These are phyloP conservation scores for Cutaneotrichosporon dermatis DNA, from an alignment of 1,284 basidiomycete species.

Conservation along the genomic window DNA sequence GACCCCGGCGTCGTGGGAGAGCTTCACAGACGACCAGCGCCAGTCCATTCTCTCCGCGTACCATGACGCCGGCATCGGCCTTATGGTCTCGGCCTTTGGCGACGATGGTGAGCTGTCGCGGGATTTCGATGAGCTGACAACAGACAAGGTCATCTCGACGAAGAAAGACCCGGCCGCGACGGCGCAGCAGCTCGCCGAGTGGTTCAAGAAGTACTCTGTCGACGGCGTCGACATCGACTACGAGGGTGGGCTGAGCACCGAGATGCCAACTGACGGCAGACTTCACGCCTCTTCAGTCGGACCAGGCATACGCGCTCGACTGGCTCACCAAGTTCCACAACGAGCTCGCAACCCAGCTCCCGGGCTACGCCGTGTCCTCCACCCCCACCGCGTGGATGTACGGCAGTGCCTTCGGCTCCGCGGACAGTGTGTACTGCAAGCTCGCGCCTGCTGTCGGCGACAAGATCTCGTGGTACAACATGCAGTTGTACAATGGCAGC, in stretches of 20 bases:
- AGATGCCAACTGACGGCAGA: conserved; percentile 11
- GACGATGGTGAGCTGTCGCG: conserved; percentile 35
- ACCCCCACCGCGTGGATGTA: conserved; percentile 29
- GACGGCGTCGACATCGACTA: conserved; percentile 56
- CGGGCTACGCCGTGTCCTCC: conserved; percentile 38
- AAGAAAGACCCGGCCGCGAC: conserved; percentile 39
- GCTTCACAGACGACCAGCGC: conserved; percentile 29
- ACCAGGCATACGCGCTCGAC: conserved; percentile 14
- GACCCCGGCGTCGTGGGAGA: conserved; percentile 31
- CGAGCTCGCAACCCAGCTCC: conserved; percentile 39
- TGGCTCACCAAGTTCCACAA: conserved; percentile 38
- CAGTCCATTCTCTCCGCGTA: conserved; percentile 44
- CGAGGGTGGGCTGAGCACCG: no score
- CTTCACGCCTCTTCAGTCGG: conserved; percentile 10
- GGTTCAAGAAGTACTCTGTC: conserved; percentile 48
- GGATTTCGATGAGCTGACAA: no score
- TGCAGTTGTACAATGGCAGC: conserved; percentile 49
- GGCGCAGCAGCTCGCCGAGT: conserved; percentile 44
- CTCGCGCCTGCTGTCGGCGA: conserved; percentile 37
- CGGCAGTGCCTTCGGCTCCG: conserved; percentile 12
- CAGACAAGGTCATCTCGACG: conserved; percentile 45
- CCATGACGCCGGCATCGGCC: conserved; percentile 49
- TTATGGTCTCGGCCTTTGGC: conserved; percentile 52
- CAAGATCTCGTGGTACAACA: conserved; percentile 32
- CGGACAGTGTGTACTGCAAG: conserved; percentile 33